These are phyloP conservation scores for Zarea fungicola DNA, from an alignment of 2,329 filamentous ascomycete genomes.

Conservation along the genomic window DNA sequence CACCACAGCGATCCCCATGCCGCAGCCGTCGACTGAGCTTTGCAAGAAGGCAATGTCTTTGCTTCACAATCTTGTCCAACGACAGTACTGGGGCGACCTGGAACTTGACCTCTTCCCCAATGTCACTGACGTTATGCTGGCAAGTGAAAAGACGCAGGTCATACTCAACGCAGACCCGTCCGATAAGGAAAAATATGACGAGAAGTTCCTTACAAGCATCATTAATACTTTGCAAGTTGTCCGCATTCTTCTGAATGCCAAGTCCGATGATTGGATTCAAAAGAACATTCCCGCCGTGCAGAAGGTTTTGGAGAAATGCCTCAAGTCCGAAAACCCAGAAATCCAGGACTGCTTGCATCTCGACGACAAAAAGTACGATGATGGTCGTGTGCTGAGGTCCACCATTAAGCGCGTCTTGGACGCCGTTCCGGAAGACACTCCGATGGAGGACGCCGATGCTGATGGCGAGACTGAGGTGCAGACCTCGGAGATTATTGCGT, in stretches of 20 bases:
- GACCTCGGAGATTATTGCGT: slow-evolving; percentile 80
- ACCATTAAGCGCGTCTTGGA: slow-evolving; percentile 79
- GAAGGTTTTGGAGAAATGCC: slow-evolving; percentile 81
- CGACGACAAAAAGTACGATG: slow-evolving; percentile 63
- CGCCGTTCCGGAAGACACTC: slow-evolving; percentile 71
- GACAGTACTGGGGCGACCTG: slow-evolving; percentile 85
- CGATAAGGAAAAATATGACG: slow-evolving; percentile 69
- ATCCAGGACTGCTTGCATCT: slow-evolving; percentile 89
- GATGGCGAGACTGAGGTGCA: slow-evolving; percentile 78
- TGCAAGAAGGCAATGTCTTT: slow-evolving; percentile 80
- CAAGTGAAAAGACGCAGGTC: slow-evolving; percentile 67
- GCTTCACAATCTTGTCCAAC: slow-evolving; percentile 77
- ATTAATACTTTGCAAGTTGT: slow-evolving; percentile 93
- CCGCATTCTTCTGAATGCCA: slow-evolving; percentile 81
- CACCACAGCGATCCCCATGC: slow-evolving; percentile 39
- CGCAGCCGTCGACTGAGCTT: slow-evolving; percentile 64
- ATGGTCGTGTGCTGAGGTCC: slow-evolving; percentile 66
- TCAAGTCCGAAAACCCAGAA: slow-evolving; percentile 84
- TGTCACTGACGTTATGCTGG: slow-evolving; percentile 78
- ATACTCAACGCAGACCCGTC: slow-evolving; percentile 54
- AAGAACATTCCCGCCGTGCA: slow-evolving; percentile 72
- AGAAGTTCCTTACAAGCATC: slow-evolving; percentile 80
- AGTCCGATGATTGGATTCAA: slow-evolving; percentile 85
- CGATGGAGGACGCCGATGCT: slow-evolving; percentile 71
- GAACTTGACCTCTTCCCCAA: slow-evolving; percentile 89